Percentiles rank a stretch among this genome's conserved stretches.
Evolutionary conservation across 805 yeast species (phyloP).

Genomic region (Sugiyamaella floridensis): DNA sequence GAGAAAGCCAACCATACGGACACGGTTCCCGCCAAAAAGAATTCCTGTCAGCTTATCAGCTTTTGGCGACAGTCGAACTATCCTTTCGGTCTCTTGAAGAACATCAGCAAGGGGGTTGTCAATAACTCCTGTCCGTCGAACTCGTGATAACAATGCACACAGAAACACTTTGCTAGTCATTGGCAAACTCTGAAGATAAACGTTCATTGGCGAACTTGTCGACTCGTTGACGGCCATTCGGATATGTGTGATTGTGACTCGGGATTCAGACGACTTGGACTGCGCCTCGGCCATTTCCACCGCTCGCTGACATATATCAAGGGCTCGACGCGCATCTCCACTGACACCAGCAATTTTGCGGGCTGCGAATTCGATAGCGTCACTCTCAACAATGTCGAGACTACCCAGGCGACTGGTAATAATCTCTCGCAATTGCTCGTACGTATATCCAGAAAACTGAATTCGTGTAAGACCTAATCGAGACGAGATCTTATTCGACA

Average conservation of each 20-base stretch:
- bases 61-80: slow-evolving; percentile 33
- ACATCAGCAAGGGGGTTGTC: slow-evolving; percentile 72
- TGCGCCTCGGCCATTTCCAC: slow-evolving; percentile 78
- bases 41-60: slow-evolving; percentile 32
- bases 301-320: slow-evolving; percentile 81
- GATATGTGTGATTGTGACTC: slow-evolving; percentile 65
- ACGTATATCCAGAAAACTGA: slow-evolving; percentile 83
- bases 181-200: slow-evolving; percentile 52
- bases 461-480: slow-evolving; percentile 83
- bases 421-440: slow-evolving; percentile 66
- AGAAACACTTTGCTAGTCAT: slow-evolving; percentile 66
- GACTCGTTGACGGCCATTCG: slow-evolving; percentile 75
- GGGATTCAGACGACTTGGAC: slow-evolving; percentile 12
- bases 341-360: slow-evolving; percentile 93
- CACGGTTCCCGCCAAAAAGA: slow-evolving; percentile 33
- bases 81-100: slow-evolving; percentile 63
- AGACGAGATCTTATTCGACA: slow-evolving; percentile 84
- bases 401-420: slow-evolving; percentile 62
- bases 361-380: slow-evolving; percentile 86
- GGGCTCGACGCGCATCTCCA: slow-evolving; percentile 94
- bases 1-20: slow-evolving; percentile 54
- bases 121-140: slow-evolving; percentile 59
- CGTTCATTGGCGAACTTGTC: slow-evolving; percentile 62
- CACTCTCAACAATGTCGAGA: slow-evolving; percentile 40
- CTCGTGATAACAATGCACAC: slow-evolving; percentile 57